A percentile compares a stretch with the other conserved stretches of the same genome.
phyloP scores from a whole-genome alignment of 805 yeast species.

The Yamadazyma endophytica region DNA sequence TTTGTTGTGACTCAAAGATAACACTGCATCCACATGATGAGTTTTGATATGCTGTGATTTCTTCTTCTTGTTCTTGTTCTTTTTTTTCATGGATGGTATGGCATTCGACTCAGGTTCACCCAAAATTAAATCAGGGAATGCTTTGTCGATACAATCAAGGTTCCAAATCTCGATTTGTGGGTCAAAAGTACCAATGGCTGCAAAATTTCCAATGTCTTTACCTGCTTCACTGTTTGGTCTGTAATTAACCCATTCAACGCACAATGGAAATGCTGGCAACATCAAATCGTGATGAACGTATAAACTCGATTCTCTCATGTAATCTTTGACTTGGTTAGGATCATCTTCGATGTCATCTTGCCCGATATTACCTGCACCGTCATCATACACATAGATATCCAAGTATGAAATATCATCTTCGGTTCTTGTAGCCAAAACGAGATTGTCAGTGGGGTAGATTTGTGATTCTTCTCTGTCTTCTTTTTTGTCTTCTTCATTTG shows the following conservation, averaged over 20 bases:
- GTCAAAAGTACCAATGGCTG: constrained; percentile 95
- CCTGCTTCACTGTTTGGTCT: constrained; percentile 48
- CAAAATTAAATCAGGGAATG: constrained; percentile 88
- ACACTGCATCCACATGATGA: constrained; percentile 91
- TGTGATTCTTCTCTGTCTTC: constrained; percentile 85
- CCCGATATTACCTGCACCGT: constrained; percentile 82
- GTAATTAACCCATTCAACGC: constrained; percentile 92
- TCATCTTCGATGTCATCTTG: constrained; percentile 67
- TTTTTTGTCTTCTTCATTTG: constrained; percentile 55
- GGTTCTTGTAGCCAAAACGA: constrained; percentile 87
- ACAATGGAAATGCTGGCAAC: constrained; percentile 95
- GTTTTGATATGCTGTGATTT: constrained; percentile 53
- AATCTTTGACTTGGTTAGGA: constrained; percentile 71
- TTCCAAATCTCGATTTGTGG: constrained; percentile 98
- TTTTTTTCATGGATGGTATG: constrained; percentile 32
- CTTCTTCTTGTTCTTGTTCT: constrained; percentile 51
- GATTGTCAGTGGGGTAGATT: constrained; percentile 83
- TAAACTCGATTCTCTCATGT: constrained; percentile 66
- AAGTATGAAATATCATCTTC: constrained; percentile 91
- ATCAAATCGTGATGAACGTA: constrained; percentile 95
- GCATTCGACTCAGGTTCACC: constrained; percentile 64
- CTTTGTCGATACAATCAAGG: constrained; percentile 85
- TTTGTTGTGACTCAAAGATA: constrained; percentile 79
- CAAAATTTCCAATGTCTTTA: constrained; percentile 72
- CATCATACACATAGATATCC: constrained; percentile 93